These are phyloP conservation scores for Ustanciosporium gigantosporum DNA, from an alignment of 1,284 basidiomycete species.

Conservation along the genomic window DNA sequence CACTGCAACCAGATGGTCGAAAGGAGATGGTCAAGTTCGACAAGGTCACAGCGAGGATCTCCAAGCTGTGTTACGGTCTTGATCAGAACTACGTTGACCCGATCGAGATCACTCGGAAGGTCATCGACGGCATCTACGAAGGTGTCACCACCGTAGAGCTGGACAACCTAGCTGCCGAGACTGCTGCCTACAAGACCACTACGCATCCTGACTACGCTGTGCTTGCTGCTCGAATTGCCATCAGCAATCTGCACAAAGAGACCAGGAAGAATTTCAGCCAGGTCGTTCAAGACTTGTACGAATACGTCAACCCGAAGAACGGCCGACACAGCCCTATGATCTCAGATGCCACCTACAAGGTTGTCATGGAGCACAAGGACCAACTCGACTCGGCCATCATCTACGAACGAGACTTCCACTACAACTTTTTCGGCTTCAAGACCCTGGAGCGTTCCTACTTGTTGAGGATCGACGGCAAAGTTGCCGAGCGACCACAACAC, in stretches of 20 bases:
- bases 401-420: constrained; percentile 93
- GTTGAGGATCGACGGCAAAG: constrained; percentile 88
- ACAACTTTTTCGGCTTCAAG: constrained; percentile 94
- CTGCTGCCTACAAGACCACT: constrained; percentile 94
- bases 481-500: constrained; percentile 96
- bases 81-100: constrained; percentile 92
- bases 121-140: constrained; percentile 90
- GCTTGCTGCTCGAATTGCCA: constrained; percentile 95
- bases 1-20: constrained; percentile 49
- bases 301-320: constrained; percentile 97
- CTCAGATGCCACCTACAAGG: constrained; percentile 80
- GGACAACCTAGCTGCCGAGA: constrained; percentile 79
- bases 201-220: constrained; percentile 94
- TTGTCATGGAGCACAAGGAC: constrained; percentile 81
- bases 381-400: constrained; percentile 91
- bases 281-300: constrained; percentile 87
- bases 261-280: constrained; percentile 95
- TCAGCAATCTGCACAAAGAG: constrained; percentile 98
- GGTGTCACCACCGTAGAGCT: constrained; percentile 97
- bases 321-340: constrained; percentile 81
- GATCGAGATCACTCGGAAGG: constrained; percentile 72
- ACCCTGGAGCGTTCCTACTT: constrained; percentile 98
- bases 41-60: constrained; percentile 71
- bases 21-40: constrained; percentile 60
- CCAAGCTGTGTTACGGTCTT: constrained; percentile 95